These are phyloP conservation scores for Entonaema liquescens DNA, from an alignment of 495 filamentous ascomycete genomes.

Conservation along the genomic window DNA sequence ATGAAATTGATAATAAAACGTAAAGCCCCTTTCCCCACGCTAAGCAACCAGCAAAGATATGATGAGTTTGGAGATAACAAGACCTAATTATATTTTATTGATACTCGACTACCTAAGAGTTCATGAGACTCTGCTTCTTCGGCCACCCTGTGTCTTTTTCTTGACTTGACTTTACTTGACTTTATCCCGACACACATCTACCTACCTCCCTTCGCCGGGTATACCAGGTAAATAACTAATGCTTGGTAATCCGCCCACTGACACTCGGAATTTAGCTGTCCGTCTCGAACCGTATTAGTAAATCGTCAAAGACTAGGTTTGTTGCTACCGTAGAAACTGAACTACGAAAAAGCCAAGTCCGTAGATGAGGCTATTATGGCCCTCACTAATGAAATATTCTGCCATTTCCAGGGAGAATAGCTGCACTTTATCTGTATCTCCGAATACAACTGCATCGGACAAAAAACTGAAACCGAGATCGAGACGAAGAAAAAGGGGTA, in stretches of 20 bases:
- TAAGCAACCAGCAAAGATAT: neutral
- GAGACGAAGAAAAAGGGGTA: neutral
- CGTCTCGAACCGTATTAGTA: neutral
- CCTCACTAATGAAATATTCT: neutral
- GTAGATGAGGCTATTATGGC: neutral
- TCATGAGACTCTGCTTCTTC: neutral
- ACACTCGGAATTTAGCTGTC: neutral
- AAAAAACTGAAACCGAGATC: neutral
- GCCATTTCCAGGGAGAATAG: neutral
- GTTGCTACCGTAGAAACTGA: neutral
- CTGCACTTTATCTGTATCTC: neutral
- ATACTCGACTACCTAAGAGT: neutral
- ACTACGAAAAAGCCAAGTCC: neutral
- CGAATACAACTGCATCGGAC: neutral
- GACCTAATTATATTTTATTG: neutral
- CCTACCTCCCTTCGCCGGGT: neutral
- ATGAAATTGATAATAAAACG: neutral
- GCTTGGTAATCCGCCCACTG: neutral
- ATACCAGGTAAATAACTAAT: neutral
- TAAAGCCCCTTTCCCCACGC: neutral
- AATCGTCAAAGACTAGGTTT: neutral
- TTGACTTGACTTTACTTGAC: neutral
- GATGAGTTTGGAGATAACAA: neutral
- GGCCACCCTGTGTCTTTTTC: neutral
- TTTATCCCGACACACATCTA: neutral